phyloP scores from a whole-genome alignment of 306 rosid genomes.

The Vicia villosa region DNA sequence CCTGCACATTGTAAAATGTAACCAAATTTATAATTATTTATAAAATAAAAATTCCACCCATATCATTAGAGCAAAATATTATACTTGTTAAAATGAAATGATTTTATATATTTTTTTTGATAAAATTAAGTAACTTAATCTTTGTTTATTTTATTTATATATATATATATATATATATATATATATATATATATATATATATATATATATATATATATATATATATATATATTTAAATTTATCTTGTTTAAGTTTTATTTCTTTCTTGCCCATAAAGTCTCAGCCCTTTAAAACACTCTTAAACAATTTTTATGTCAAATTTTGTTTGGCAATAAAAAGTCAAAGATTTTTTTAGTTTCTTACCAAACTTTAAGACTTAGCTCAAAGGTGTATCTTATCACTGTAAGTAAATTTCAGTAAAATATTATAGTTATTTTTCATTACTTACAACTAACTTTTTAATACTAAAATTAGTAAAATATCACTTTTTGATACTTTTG shows the following conservation, averaged over 20 bases:
- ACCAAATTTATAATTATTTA: not conserved
- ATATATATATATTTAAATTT: not conserved
- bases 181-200: not conserved
- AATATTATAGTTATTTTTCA: too few species aligned
- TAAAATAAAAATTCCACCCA: not conserved
- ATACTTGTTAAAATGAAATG: not conserved
- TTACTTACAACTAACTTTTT: too few species aligned
- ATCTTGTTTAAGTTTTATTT: not conserved
- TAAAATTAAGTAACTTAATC: not conserved
- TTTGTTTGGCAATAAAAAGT: not conserved
- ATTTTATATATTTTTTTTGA: not conserved
- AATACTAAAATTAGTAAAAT: too few species aligned
- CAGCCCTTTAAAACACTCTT: not conserved
- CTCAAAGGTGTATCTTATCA: too few species aligned
- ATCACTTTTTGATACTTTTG: too few species aligned
- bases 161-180: not conserved
- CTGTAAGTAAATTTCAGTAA: too few species aligned
- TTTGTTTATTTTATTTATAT: too few species aligned
- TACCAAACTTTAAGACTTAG: not conserved
- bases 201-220: not conserved
- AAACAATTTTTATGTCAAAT: not conserved
- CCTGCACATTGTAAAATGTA: slow-evolving; percentile 42
- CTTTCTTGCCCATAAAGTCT: not conserved
- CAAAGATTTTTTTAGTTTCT: not conserved
- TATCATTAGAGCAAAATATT: not conserved